Percentiles rank a stretch among this genome's conserved stretches.
phyloP scores from a whole-genome alignment of 305 asterid genomes.

The Fraxinus latifolia region DNA sequence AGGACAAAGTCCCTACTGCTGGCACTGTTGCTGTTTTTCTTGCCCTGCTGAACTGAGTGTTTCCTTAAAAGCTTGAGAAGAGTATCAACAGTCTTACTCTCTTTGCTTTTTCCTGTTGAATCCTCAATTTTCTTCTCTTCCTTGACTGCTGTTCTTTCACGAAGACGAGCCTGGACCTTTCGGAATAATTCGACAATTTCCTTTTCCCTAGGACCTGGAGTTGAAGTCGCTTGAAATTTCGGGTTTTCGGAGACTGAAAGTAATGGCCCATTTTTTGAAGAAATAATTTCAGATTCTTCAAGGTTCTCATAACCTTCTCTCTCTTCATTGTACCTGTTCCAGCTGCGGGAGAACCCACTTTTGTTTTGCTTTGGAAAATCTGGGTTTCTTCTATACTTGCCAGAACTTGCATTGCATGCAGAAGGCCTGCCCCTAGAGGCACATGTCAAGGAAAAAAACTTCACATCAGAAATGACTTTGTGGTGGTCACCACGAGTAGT shows the following conservation, averaged over 20 bases:
- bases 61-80: conserved; percentile 84
- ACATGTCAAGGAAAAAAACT: conserved; percentile 37
- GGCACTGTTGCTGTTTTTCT: conserved; percentile 37
- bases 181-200: conserved; percentile 88
- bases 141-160: conserved; percentile 67
- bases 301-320: conserved; percentile 53
- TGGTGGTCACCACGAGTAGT: conserved; percentile 37
- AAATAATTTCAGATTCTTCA: conserved; percentile 60
- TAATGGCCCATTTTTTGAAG: conserved; percentile 67
- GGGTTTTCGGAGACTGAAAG: conserved; percentile 48
- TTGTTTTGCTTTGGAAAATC: conserved; percentile 69
- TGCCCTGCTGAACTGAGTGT: conserved; percentile 80
- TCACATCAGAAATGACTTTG: conserved; percentile 37
- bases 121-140: conserved; percentile 68
- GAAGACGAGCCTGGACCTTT: conserved; percentile 88
- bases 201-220: conserved; percentile 82
- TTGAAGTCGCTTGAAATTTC: conserved; percentile 59
- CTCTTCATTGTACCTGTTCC: conserved; percentile 58
- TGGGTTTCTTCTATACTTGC: conserved; percentile 60
- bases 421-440: conserved; percentile 36
- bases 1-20: conserved; percentile 49
- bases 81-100: conserved; percentile 83
- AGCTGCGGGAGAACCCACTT: conserved; percentile 59
- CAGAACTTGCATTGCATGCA: conserved; percentile 55
- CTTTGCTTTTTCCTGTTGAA: conserved; percentile 55